These are phyloP conservation scores for Raddia guianensis DNA, from an alignment of 176 grass and related monocot species.

Conservation along the genomic window DNA sequence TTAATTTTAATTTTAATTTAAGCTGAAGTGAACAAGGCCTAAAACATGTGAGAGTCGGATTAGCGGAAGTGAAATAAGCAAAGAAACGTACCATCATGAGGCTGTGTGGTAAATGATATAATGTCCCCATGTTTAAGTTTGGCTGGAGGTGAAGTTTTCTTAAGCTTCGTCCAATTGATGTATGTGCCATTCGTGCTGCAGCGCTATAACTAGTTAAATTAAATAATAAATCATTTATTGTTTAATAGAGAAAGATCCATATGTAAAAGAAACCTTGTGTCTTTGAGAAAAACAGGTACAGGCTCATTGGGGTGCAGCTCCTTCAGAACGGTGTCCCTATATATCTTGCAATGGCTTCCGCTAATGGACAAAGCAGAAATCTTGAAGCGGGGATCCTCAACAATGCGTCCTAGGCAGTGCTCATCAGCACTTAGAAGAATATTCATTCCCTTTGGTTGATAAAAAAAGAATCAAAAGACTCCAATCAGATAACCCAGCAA, in stretches of 20 bases:
- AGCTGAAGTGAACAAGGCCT: too few species aligned
- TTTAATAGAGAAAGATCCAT: conserved; percentile 21
- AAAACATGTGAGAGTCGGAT: not conserved
- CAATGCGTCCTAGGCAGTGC: conserved; percentile 68
- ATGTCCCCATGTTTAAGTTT: conserved; percentile 85
- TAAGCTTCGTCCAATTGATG: conserved; percentile 72
- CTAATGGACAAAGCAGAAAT: conserved; percentile 51
- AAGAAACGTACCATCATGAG: conserved; percentile 57
- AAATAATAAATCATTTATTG: conserved; percentile 6
- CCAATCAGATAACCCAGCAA: conserved; percentile 28
- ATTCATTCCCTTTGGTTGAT: conserved; percentile 65
- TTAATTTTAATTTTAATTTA: too few species aligned
- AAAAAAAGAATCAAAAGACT: not conserved
- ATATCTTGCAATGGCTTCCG: conserved; percentile 79
- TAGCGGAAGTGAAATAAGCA: not conserved
- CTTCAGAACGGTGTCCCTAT: conserved; percentile 60
- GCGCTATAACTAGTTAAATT: conserved; percentile 40
- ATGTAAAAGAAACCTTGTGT: conserved; percentile 70
- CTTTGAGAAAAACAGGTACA: conserved; percentile 72
- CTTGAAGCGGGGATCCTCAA: conserved; percentile 56
- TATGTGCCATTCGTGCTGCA: conserved; percentile 88
- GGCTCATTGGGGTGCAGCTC: conserved; percentile 33
- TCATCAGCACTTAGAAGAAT: conserved; percentile 76
- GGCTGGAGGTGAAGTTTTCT: conserved; percentile 55
- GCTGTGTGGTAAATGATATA: conserved; percentile 67